These are phyloP conservation scores for Xylaria hypoxylon DNA, from an alignment of 2,329 filamentous ascomycete species.

Conservation along the genomic window DNA sequence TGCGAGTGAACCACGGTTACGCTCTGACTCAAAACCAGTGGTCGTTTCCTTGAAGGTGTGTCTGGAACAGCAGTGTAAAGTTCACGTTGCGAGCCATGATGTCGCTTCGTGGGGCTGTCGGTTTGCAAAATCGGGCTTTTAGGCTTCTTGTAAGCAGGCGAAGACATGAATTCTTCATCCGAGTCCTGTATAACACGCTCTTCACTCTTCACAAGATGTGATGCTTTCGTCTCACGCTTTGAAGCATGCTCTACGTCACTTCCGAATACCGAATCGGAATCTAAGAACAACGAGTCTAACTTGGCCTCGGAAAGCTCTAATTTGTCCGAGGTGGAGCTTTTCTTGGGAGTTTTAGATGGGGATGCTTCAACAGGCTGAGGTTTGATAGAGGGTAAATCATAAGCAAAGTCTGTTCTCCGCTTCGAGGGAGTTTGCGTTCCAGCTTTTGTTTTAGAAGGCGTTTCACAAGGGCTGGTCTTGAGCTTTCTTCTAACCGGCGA, in stretches of 20 bases:
- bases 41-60: conserved; percentile 45
- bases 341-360: conserved; percentile 44
- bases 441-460: conserved; percentile 37
- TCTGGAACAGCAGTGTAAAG: conserved; percentile 42
- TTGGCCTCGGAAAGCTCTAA: conserved; percentile 22
- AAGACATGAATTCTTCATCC: conserved; percentile 65
- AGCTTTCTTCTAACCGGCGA: conserved; percentile 49
- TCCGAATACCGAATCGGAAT: conserved; percentile 39
- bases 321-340: conserved; percentile 32
- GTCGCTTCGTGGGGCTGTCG: conserved; percentile 37
- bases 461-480: conserved; percentile 41
- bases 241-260: conserved; percentile 37
- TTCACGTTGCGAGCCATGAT: conserved; percentile 34
- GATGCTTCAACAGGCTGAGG: conserved; percentile 41
- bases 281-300: conserved; percentile 20
- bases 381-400: conserved; percentile 30
- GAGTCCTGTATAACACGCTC: conserved; percentile 65
- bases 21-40: conserved; percentile 29
- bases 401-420: conserved; percentile 23
- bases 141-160: conserved; percentile 53
- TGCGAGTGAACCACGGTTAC: conserved; percentile 39
- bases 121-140: conserved; percentile 45
- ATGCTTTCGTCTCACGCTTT: conserved; percentile 36
- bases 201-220: conserved; percentile 45
- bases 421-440: conserved; percentile 31